Base-by-base conservation (phyloP, 2,329 filamentous ascomycete genomes). In the Cercospora nicotianae region DNA sequence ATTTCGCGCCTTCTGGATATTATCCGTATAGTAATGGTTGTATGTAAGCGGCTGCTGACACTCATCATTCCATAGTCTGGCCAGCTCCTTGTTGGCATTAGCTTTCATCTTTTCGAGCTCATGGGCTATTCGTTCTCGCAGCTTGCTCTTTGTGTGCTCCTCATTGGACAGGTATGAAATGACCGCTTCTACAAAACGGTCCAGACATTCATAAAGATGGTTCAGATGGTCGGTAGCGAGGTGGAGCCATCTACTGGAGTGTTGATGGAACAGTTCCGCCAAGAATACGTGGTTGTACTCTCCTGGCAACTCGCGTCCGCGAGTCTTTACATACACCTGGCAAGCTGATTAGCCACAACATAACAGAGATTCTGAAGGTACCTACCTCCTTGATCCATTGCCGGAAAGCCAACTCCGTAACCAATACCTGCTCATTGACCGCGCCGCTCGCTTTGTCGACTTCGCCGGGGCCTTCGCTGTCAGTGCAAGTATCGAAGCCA, bases 21-120 rank as follows among this genome's bases (percentile, higher is more conserved):
- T 59, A n/a, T 59, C 55, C 3, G 28, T 59, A 59, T 59, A 59
- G 30, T 59, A 59, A 59, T 59, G n/a, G 28, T 59, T 59, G 12
- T 59, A 59, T 5, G 30, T 59, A 30, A 59, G 55, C 7, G 30
- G 55, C 55, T 59, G 30, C 30, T 59, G 12, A 30, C 7, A 59
- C 30, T 59, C 30, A 36, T 59, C 12, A 59, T 59, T n/a, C 55
- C 12, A 59, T 30, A 59, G 55, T 16, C 30, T 59, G 12, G 55
- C 30, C 3, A 59, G 55, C 55, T 59, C 30, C 30, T 31, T n/a
- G 30, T 59, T 59, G n/a, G 55, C n/a, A 59, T 59, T 10, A 30
- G 16, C 55, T 59, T 59, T 59, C n/a, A 59, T 59, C 30, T 36
- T 30, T 33, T 59, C 55, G 23, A 59, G 55, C 55, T 59, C n/a